Conservation (phyloP, 805 yeast genomes). For the Zygotorulaspora danielsina region DNA sequence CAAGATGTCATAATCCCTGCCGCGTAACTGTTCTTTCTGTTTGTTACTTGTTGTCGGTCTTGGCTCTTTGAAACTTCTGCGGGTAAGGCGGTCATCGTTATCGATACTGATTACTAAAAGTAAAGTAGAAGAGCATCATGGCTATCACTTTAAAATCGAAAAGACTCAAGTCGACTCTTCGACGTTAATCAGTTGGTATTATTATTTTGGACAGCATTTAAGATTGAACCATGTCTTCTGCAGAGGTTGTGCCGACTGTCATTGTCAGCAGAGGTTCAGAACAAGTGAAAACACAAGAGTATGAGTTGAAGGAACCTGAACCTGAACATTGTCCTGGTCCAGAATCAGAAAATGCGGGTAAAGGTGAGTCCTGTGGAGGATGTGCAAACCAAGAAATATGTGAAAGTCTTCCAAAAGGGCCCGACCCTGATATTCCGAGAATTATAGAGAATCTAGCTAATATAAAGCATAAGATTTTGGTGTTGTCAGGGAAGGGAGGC, state of each 20-base stretch:
- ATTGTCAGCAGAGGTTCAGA: conserved; percentile 4
- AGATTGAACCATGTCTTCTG: conserved; percentile 9
- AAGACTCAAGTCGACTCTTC: no score
- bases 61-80: no score
- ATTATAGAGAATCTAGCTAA: conserved; percentile 64
- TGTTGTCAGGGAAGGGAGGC: conserved; percentile 84
- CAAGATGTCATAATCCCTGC: no score
- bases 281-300: conserved; percentile 25
- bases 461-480: conserved; percentile 77
- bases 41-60: no score
- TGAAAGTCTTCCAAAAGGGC: conserved; percentile 83
- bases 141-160: no score
- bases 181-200: no score
- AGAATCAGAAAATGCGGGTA: conserved; percentile 89
- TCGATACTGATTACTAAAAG: not conserved
- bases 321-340: conserved; percentile 99
- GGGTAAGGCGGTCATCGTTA: not conserved
- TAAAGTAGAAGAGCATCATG: not conserved
- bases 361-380: conserved; percentile 88
- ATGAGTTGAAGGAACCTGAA: conserved; percentile 56
- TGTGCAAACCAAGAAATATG: conserved; percentile 94
- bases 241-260: conserved; percentile 3
- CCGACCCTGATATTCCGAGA: conserved; percentile 85
- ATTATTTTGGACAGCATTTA: no score
- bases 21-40: no score